Evolutionary conservation across 148 eudicot genomes (phyloP), one percentile per base, ranked within the genome.

Genomic region (Fagopyrum esculentum): DNA sequence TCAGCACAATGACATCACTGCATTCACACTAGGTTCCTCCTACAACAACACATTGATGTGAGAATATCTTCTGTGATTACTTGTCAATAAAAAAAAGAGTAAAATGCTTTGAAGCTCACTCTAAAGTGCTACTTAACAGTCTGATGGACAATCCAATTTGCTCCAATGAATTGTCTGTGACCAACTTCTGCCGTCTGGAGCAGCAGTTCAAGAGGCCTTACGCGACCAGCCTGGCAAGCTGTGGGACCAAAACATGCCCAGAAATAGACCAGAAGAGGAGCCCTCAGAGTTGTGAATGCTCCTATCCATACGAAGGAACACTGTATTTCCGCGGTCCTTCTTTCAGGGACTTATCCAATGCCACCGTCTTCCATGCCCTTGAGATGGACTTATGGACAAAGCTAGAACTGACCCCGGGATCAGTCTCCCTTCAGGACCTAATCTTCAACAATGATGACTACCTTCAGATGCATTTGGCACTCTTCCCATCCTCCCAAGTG

Each of bases 211-310:
- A 76, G 50, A 85, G 76, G 69, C 85, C 97, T 45, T 94, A 94
- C 77, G 90, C 97, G 6, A 94, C 98, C 9, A 94, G 90, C 80
- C 35, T 91, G 47, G 90, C 91, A 12, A 88, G 86, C 49, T 94
- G 98, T 72, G 87, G 88, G 4, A 77, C 76, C 40, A 86, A 88
- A 81, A 63, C 77, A 22, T 94, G 98, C 76, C 55, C 88, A 9
- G 74, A 80, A 45, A 4, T 9, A 19, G 91, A 86, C 30, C 83
- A 91, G 77, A 86, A 86, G 72, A 83, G 88, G 47, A 91, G 81
- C 81, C 98, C 98, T 50, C 95, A 89, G 82, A 93, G 93, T 77
- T 93, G 98, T 77, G 88, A 86, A 59, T 93, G 98, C 76, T 86
- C 91, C 45, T 93, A 88, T 73, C 98, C 98, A 16, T 91, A 84